A percentile compares a stretch with the other conserved stretches of the same genome.
Evolutionary conservation across 108 stramenopile genomes (phyloP).

Genomic region (Skeletonema tropicum): DNA sequence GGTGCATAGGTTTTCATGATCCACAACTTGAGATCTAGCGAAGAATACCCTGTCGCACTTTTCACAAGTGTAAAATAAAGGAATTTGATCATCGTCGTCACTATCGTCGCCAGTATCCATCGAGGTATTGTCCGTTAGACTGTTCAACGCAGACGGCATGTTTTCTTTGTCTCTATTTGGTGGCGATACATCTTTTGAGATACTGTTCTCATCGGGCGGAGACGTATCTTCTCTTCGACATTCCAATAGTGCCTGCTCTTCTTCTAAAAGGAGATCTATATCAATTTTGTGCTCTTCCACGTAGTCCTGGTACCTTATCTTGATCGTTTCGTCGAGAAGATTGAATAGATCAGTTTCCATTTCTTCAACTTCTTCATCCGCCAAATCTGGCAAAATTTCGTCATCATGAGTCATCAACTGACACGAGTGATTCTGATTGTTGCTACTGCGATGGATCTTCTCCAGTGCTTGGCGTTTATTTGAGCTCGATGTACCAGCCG

Average conservation of each 20-base stretch:
- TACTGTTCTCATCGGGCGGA: background rate
- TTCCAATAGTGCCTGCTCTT: background rate
- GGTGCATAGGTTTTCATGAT: background rate
- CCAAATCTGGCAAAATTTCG: background rate
- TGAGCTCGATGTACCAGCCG: background rate
- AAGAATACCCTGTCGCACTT: conserved; percentile 6
- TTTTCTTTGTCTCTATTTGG: background rate
- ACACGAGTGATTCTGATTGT: background rate
- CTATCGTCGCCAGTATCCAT: background rate
- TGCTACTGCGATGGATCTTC: background rate
- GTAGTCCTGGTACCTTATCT: conserved; percentile 3
- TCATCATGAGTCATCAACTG: background rate
- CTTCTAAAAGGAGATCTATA: conserved; percentile 1
- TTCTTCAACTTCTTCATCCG: background rate
- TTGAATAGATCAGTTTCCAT: conserved; percentile 1
- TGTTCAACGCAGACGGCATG: background rate
- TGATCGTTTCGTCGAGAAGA: conserved; percentile 3
- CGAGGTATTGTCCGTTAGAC: background rate
- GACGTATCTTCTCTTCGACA: background rate
- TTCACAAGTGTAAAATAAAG: background rate
- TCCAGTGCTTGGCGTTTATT: background rate
- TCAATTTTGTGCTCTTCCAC: background rate
- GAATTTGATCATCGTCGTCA: conserved; percentile 3
- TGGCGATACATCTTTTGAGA: background rate
- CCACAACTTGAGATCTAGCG: background rate